Evolutionary conservation across 169 alveolate genomes (phyloP).

Genomic region (Theileria orientalis): DNA sequence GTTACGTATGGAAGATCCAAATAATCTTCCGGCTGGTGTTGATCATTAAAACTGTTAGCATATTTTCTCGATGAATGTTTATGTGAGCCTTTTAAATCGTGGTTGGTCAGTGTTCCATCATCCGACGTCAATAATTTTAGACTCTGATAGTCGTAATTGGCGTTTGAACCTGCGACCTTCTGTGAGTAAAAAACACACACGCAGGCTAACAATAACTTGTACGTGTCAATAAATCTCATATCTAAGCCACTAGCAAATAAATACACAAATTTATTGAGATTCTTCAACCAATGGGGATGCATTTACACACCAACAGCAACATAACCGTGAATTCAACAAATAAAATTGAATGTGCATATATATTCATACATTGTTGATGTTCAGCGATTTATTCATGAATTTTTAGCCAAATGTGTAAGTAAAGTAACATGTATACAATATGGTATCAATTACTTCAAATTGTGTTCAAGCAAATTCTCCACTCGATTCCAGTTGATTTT

Average conservation of each 20-base stretch:
- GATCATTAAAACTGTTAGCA: neutral
- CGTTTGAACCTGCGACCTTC: neutral
- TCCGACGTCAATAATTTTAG: neutral
- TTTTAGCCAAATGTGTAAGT: neutral
- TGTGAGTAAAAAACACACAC: neutral
- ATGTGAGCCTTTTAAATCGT: neutral
- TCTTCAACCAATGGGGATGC: neutral
- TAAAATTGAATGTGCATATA: neutral
- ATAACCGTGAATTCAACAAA: neutral
- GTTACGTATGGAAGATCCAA: too few species aligned
- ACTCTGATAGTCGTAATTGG: neutral
- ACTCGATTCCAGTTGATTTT: slow-evolving; percentile 44
- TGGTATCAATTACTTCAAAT: too few species aligned
- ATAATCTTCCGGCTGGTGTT: neutral
- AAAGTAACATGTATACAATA: too few species aligned
- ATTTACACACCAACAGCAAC: neutral
- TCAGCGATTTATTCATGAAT: neutral
- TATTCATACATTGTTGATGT: neutral
- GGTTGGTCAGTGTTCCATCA: neutral
- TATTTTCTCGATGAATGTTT: too few species aligned
- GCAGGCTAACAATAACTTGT: neutral
- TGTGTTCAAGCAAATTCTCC: slow-evolving; percentile 10
- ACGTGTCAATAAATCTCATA: neutral
- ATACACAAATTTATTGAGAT: neutral
- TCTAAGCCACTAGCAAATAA: neutral